These are phyloP conservation scores for Rutstroemia sydowiana DNA, from an alignment of 2,329 filamentous ascomycete species.

Conservation along the genomic window DNA sequence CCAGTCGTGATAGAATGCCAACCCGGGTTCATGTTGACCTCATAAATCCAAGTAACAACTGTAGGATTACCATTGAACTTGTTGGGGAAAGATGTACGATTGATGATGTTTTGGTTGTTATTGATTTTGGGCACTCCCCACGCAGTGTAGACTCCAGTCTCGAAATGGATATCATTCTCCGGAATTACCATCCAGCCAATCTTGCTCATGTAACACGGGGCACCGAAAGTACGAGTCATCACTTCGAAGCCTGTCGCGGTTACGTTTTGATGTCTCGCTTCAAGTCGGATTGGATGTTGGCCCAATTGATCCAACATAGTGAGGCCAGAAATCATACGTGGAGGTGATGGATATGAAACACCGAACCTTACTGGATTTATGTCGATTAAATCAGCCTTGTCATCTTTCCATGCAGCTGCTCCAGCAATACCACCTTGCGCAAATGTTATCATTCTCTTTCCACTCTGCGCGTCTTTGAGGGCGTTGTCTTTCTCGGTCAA, in stretches of 20 bases:
- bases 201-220: background rate
- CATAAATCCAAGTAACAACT: background rate
- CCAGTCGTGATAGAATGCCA: background rate
- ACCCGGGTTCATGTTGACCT: background rate
- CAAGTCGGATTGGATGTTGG: background rate
- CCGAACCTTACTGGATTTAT: background rate
- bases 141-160: background rate
- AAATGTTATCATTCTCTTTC: background rate
- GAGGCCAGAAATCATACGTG: background rate
- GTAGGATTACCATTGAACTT: background rate
- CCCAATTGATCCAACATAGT: background rate
- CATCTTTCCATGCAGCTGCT: background rate
- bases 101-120: background rate
- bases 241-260: background rate
- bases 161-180: background rate
- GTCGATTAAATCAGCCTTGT: background rate
- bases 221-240: background rate
- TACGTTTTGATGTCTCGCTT: background rate
- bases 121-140: background rate
- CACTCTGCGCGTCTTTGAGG: background rate
- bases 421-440: background rate
- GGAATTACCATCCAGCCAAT: background rate
- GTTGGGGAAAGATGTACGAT: background rate
- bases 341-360: background rate
- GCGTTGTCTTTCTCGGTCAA: background rate